A percentile compares a stretch with the other conserved stretches of the same genome.
Conservation (phyloP, 371 early-diverging fungal species). For the Neoconidiobolus thromboides region DNA sequence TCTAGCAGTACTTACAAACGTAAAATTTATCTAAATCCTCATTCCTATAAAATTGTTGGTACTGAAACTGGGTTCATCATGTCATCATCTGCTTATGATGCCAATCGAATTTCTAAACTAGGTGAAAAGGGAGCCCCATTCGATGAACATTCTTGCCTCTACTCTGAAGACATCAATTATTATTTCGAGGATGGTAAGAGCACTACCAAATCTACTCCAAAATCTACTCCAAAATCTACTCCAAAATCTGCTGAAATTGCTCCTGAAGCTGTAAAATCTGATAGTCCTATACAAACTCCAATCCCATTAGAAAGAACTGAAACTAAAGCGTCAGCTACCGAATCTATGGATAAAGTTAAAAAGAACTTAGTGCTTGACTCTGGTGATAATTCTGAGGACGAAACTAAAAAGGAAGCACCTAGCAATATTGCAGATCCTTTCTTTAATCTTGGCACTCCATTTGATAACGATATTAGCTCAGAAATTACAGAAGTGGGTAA, state of each 20-base stretch:
- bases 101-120: neutral
- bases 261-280: neutral
- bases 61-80: conserved; percentile 39
- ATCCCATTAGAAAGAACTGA: neutral
- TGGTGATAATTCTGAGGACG: neutral
- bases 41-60: conserved; percentile 25
- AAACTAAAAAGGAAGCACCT: neutral
- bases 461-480: neutral
- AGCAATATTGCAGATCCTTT: neutral
- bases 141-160: neutral
- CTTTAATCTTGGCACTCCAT: no score
- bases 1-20: neutral
- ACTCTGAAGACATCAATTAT: neutral
- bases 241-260: neutral
- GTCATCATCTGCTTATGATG: conserved; percentile 6
- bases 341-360: neutral
- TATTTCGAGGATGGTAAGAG: neutral
- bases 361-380: neutral
- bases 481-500: neutral
- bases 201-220: no score
- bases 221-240: no score
- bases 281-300: neutral
- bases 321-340: neutral
- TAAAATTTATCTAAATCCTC: conserved; percentile 29
- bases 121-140: neutral